Percentiles rank a stretch among this genome's conserved stretches.
phyloP scores from a whole-genome alignment of 1,284 basidiomycete species.

The Leccinum subrobustum region DNA sequence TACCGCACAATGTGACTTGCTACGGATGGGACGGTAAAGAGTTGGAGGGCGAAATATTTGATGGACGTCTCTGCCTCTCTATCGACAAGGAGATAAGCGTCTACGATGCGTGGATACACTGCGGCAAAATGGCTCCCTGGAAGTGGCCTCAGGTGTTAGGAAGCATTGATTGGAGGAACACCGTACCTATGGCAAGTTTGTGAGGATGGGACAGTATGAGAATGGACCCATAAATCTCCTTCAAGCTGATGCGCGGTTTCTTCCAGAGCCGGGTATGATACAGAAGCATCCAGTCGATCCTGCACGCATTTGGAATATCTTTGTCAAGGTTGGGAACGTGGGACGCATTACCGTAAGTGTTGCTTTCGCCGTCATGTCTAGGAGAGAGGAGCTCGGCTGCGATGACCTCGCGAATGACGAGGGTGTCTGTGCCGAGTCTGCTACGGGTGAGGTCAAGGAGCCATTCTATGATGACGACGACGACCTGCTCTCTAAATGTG shows the following conservation, averaged over 20 bases:
- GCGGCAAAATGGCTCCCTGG: conserved; percentile 81
- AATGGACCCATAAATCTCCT: conserved; percentile 80
- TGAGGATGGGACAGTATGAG: conserved; percentile 73
- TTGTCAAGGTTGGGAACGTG: conserved; percentile 42
- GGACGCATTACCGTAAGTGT: conserved; percentile 34
- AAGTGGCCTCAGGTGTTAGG: conserved; percentile 8
- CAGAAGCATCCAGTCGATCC: conserved; percentile 74
- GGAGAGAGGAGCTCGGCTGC: conserved; percentile 50
- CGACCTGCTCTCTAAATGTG: conserved; percentile 87
- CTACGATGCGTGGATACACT: conserved; percentile 85
- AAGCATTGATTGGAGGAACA: conserved; percentile 8
- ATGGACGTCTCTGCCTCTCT: conserved; percentile 91
- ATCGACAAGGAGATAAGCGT: conserved; percentile 88
- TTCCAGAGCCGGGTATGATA: conserved; percentile 87
- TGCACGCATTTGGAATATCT: conserved; percentile 55
- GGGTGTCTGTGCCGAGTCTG: conserved; percentile 61
- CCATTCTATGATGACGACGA: conserved; percentile 83
- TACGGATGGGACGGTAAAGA: conserved; percentile 87
- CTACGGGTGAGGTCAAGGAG: conserved; percentile 79
- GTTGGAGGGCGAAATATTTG: conserved; percentile 87
- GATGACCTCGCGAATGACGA: conserved; percentile 66
- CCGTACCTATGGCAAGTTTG: conserved; percentile 73
- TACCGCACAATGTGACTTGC: conserved; percentile 77
- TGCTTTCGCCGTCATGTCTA: conserved; percentile 44
- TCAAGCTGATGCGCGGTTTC: conserved; percentile 73